phyloP scores from a whole-genome alignment of 2,329 filamentous ascomycete genomes.

The Cytospora mali region DNA sequence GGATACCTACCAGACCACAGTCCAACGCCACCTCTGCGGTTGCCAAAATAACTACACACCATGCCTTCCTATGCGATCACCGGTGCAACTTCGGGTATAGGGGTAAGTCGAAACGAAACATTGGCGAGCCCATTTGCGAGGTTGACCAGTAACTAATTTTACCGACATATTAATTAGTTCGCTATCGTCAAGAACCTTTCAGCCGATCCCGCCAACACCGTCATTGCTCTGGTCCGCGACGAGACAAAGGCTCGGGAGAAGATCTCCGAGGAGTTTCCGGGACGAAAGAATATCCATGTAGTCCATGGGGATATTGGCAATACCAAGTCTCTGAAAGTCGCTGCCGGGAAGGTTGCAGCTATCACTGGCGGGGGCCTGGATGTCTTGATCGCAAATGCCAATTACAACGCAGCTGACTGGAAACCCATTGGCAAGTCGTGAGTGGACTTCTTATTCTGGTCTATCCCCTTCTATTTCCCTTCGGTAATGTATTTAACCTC shows the following conservation, averaged over 20 bases:
- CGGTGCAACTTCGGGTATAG: neutral
- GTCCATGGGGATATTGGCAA: neutral
- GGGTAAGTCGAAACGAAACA: neutral
- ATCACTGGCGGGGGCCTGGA: neutral
- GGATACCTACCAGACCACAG: no score
- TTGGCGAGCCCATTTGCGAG: neutral
- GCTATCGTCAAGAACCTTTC: neutral
- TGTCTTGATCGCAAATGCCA: neutral
- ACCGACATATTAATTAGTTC: neutral
- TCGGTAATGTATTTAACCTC: no score
- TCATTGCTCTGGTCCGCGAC: neutral
- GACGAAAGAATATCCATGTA: neutral
- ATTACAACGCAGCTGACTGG: neutral
- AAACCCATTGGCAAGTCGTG: neutral
- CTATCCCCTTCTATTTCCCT: no score
- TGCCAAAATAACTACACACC: no score
- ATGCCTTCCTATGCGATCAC: conserved; percentile 9
- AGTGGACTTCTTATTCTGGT: no score
- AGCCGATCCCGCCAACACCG: neutral
- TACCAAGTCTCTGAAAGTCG: neutral
- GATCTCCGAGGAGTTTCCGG: neutral
- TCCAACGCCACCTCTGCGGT: no score
- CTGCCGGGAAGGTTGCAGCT: neutral
- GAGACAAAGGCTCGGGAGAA: neutral
- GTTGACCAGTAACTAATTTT: neutral